Conservation (phyloP, 164 flowering plant genomes). For the Aristolochia fimbriata region DNA sequence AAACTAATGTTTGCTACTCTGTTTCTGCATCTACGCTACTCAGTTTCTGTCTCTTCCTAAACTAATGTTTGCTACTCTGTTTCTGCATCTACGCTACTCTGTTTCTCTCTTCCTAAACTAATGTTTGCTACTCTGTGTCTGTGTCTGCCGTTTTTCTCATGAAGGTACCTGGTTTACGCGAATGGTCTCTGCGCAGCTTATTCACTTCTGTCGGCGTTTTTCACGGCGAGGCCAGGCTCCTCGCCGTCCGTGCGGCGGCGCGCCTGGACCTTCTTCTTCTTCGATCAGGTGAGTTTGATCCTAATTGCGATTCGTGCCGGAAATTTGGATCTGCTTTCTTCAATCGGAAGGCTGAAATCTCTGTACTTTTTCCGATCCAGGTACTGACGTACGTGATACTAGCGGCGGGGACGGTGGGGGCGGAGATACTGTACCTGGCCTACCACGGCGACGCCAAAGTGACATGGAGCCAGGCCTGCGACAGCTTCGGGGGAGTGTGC, state of each 20-base stretch:
- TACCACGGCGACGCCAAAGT: slow-evolving; percentile 53
- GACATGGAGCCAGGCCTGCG: slow-evolving; percentile 63
- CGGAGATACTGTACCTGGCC: slow-evolving; percentile 62
- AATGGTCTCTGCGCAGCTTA: slow-evolving; percentile 91
- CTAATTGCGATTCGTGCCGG: background rate
- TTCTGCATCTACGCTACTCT: no score
- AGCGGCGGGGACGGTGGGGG: slow-evolving; percentile 64
- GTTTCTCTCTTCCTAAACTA: no score
- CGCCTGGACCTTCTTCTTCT: slow-evolving; percentile 77
- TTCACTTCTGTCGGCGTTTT: slow-evolving; percentile 69
- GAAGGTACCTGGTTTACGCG: slow-evolving; percentile 84
- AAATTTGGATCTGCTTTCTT: no score
- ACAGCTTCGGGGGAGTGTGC: slow-evolving; percentile 48
- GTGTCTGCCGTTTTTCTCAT: no score
- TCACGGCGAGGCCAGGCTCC: slow-evolving; percentile 48
- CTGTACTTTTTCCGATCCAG: slow-evolving; percentile 15
- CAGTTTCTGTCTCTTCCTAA: no score
- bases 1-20: no score
- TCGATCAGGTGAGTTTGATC: slow-evolving; percentile 52
- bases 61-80: no score
- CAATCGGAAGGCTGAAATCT: background rate
- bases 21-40: no score
- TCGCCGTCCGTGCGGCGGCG: slow-evolving; percentile 23
- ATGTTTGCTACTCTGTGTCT: no score
- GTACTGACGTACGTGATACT: slow-evolving; percentile 56